Conservation (phyloP, 2,329 filamentous ascomycete species). For the Madurella fahalii region DNA sequence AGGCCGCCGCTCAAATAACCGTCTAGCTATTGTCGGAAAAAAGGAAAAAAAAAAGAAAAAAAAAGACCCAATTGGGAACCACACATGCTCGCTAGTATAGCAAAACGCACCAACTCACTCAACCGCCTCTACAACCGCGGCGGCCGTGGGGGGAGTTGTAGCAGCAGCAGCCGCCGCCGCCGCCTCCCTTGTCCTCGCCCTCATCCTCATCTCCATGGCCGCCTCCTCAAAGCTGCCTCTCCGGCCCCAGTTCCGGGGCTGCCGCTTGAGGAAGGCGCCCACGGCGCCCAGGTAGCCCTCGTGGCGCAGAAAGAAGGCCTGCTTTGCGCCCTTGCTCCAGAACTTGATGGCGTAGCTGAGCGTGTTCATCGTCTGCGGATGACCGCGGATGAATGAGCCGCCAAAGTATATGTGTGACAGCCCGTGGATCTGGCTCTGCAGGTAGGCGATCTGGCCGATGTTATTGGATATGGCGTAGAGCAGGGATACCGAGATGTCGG, state of each 20-base stretch:
- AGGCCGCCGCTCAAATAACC: too few relatives aligned
- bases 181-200: conserved; percentile 1
- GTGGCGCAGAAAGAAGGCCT: conserved; percentile 92
- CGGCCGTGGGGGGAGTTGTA: not conserved
- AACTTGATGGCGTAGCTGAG: conserved; percentile 95
- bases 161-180: not conserved
- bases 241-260: conserved; percentile 87
- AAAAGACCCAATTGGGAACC: too few relatives aligned
- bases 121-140: not conserved
- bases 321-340: conserved; percentile 87
- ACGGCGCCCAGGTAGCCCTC: conserved; percentile 94
- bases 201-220: conserved; percentile 30
- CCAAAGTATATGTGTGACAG: conserved; percentile 95
- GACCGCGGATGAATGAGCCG: conserved; percentile 92
- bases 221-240: conserved; percentile 66
- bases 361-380: conserved; percentile 97
- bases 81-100: too few relatives aligned
- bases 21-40: too few relatives aligned
- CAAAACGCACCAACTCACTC: not conserved
- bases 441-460: conserved; percentile 93
- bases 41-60: too few relatives aligned
- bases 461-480: conserved; percentile 97
- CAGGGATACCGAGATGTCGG: conserved; percentile 86
- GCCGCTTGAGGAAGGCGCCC: conserved; percentile 87
- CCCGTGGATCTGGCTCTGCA: conserved; percentile 94